Conservation (phyloP, 257 asterid genomes). For the Buddleja alternifolia region DNA sequence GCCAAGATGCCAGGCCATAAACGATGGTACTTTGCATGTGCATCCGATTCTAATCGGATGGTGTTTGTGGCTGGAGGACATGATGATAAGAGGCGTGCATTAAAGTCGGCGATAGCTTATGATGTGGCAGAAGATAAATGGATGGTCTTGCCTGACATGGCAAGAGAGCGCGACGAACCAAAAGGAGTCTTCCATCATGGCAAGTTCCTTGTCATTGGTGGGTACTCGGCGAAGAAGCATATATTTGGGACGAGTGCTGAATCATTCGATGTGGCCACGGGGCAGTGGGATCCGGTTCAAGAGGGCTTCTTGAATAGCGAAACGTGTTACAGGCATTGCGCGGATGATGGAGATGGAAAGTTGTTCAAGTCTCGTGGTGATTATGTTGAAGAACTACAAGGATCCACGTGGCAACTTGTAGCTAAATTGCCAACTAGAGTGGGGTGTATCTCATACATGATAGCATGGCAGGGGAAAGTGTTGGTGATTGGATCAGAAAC, state of each 20-base stretch:
- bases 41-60: conserved; percentile 48
- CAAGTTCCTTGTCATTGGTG: conserved; percentile 70
- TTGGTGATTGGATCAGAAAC: conserved; percentile 56
- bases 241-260: conserved; percentile 53
- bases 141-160: conserved; percentile 45
- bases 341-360: conserved; percentile 39
- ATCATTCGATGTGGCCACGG: conserved; percentile 44
- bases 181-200: conserved; percentile 50
- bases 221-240: conserved; percentile 70
- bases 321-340: conserved; percentile 53
- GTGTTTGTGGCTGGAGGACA: conserved; percentile 87
- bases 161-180: conserved; percentile 79
- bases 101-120: conserved; percentile 65
- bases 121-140: conserved; percentile 56
- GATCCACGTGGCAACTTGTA: conserved; percentile 45
- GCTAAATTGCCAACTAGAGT: conserved; percentile 41
- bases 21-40: conserved; percentile 70
- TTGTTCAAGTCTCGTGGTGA: conserved; percentile 36
- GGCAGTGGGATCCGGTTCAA: conserved; percentile 53
- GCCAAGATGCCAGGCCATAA: conserved; percentile 65
- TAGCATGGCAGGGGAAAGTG: conserved; percentile 60
- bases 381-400: conserved; percentile 34
- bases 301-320: conserved; percentile 43
- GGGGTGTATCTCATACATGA: conserved; percentile 33
- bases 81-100: conserved; percentile 62